These are phyloP conservation scores for Coleophoma crateriformis DNA, from an alignment of 2,329 filamentous ascomycete genomes.

Conservation along the genomic window DNA sequence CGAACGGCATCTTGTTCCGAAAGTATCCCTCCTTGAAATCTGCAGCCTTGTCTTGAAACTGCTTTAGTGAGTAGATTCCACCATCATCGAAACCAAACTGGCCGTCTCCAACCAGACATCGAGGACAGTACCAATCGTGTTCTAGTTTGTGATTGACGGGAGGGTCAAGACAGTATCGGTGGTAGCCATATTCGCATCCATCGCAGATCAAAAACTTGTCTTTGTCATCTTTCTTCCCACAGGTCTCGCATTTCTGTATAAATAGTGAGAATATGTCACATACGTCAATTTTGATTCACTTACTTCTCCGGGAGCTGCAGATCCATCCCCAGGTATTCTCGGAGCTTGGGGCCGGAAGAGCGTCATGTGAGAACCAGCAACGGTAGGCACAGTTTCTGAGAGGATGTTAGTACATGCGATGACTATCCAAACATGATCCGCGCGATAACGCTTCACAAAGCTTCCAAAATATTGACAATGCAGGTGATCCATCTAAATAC, in stretches of 20 bases:
- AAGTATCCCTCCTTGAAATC: constrained; percentile 96
- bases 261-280: constrained; percentile 23
- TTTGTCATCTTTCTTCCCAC: constrained; percentile 71
- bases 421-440: constrained; percentile 14
- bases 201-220: constrained; percentile 76
- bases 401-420: constrained; percentile 29
- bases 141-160: constrained; percentile 73
- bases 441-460: background rate
- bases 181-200: constrained; percentile 84
- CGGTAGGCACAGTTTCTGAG: constrained; percentile 66
- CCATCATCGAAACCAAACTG: constrained; percentile 98
- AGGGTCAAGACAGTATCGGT: constrained; percentile 84
- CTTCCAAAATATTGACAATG: background rate
- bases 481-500: constrained; percentile 4
- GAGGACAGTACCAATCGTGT: constrained; percentile 90
- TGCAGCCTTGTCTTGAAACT: constrained; percentile 93
- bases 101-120: constrained; percentile 91
- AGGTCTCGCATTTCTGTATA: constrained; percentile 73
- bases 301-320: constrained; percentile 43
- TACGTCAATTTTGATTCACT: constrained; percentile 47
- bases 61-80: constrained; percentile 86
- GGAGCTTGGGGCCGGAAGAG: constrained; percentile 79
- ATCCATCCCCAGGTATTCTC: constrained; percentile 45
- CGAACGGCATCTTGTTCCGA: constrained; percentile 81
- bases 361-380: constrained; percentile 96